These are phyloP conservation scores for Phytophthora sansomeana DNA, from an alignment of 352 stramenopile species.

Conservation along the genomic window DNA sequence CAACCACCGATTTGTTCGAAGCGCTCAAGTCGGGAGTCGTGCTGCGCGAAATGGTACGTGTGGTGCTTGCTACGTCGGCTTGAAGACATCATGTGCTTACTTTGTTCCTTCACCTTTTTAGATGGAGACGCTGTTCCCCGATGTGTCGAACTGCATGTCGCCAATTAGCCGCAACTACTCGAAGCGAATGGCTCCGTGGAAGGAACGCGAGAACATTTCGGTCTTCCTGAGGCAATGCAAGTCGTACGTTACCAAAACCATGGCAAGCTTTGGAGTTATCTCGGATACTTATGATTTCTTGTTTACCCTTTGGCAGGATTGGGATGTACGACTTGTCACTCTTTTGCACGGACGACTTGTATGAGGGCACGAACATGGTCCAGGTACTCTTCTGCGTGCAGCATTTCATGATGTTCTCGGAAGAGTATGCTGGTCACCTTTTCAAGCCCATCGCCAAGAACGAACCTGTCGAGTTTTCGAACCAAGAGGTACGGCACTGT, in stretches of 20 bases:
- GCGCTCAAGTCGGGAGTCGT: constrained; percentile 79
- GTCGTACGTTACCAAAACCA: constrained; percentile 47
- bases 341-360: constrained; percentile 87
- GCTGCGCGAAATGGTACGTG: constrained; percentile 69
- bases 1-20: constrained; percentile 65
- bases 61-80: background rate
- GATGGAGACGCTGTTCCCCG: constrained; percentile 69
- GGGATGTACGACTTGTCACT: constrained; percentile 85
- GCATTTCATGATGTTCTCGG: constrained; percentile 76
- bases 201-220: constrained; percentile 86
- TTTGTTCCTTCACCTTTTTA: constrained; percentile 5
- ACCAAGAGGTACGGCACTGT: constrained; percentile 57
- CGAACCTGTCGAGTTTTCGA: constrained; percentile 57
- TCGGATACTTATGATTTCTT: background rate
- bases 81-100: background rate
- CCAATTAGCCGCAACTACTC: constrained; percentile 82
- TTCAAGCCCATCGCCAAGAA: constrained; percentile 58
- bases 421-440: constrained; percentile 50
- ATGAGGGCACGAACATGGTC: constrained; percentile 88
- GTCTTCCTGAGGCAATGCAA: constrained; percentile 87
- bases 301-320: constrained; percentile 42
- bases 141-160: constrained; percentile 56
- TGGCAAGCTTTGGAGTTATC: background rate
- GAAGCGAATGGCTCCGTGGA: constrained; percentile 79
- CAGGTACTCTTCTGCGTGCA: constrained; percentile 83